Conservation (phyloP, 495 filamentous ascomycete species). For the Penicillium salamii region DNA sequence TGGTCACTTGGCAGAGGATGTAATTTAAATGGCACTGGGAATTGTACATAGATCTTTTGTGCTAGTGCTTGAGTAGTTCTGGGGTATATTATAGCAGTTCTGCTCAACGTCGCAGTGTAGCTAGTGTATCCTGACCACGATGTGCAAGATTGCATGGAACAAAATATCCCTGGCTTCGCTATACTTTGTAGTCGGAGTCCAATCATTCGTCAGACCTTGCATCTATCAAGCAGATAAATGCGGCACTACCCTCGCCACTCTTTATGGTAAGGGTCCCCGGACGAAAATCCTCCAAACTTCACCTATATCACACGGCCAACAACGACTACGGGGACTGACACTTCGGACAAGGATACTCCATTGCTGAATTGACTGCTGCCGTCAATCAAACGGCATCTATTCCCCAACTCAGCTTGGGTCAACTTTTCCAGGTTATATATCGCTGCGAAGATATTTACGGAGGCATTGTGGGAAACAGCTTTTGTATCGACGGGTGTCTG, state of each 20-base stretch:
- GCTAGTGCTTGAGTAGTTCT: background rate
- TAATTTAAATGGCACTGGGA: background rate
- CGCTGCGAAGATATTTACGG: constrained; percentile 18
- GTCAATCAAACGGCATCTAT: constrained; percentile 19
- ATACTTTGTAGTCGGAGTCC: background rate
- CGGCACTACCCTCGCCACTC: constrained; percentile 14
- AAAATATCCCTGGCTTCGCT: background rate
- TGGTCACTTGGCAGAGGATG: too few species aligned
- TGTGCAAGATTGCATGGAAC: constrained; percentile 2
- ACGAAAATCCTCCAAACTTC: background rate
- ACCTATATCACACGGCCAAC: background rate
- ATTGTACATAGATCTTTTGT: background rate
- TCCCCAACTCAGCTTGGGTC: constrained; percentile 8
- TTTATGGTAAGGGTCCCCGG: constrained; percentile 9
- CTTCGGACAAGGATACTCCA: constrained; percentile 10
- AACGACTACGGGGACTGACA: background rate
- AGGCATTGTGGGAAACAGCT: constrained; percentile 14
- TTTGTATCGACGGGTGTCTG: constrained; percentile 16
- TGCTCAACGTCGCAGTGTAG: background rate
- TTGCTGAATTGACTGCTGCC: constrained; percentile 12
- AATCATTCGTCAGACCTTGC: constrained; percentile 15
- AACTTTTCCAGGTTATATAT: constrained; percentile 17
- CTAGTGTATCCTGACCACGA: background rate
- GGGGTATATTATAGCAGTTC: too few species aligned
- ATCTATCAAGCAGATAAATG: constrained; percentile 22